Percentiles rank a stretch among this genome's conserved stretches.
These are phyloP conservation scores for Sparassis latifolia DNA, from an alignment of 1,284 basidiomycete species.

Conservation along the genomic window DNA sequence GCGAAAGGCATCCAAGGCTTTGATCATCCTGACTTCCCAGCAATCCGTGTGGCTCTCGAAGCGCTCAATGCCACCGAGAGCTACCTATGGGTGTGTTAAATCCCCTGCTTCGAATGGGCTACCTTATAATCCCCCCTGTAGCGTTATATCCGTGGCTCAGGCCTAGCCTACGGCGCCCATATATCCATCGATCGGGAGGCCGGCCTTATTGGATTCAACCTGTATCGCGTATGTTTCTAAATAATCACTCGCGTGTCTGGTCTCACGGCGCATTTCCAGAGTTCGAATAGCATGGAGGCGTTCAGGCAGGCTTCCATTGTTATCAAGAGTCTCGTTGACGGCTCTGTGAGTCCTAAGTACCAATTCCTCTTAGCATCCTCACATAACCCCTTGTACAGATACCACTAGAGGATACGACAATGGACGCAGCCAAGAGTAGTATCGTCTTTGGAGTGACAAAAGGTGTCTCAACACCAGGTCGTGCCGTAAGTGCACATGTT, in stretches of 20 bases:
- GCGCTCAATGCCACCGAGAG: slow-evolving; percentile 93
- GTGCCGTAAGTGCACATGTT: slow-evolving; percentile 56
- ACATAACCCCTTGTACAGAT: slow-evolving; percentile 42
- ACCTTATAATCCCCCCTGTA: slow-evolving; percentile 23
- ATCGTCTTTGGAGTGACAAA: slow-evolving; percentile 83
- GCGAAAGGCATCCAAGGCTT: slow-evolving; percentile 79
- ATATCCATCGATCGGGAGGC: slow-evolving; percentile 77
- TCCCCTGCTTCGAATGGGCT: background rate
- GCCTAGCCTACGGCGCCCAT: slow-evolving; percentile 90
- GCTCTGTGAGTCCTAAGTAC: slow-evolving; percentile 49
- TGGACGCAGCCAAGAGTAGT: slow-evolving; percentile 91
- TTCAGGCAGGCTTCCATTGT: slow-evolving; percentile 79
- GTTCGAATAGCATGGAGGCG: slow-evolving; percentile 83
- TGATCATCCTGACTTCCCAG: slow-evolving; percentile 80
- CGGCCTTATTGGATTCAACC: slow-evolving; percentile 74
- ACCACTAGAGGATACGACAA: slow-evolving; percentile 72
- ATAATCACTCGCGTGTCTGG: background rate
- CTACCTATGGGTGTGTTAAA: slow-evolving; percentile 76
- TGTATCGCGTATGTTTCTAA: slow-evolving; percentile 64
- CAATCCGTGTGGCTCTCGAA: slow-evolving; percentile 79
- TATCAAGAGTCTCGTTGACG: slow-evolving; percentile 70
- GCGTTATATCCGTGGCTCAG: slow-evolving; percentile 85
- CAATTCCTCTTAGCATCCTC: background rate
- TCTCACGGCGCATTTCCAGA: slow-evolving; percentile 35
- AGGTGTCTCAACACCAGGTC: slow-evolving; percentile 76